Evolutionary conservation across 257 asterid species (phyloP).

Genomic region (Nyctanthes arbortristis): DNA sequence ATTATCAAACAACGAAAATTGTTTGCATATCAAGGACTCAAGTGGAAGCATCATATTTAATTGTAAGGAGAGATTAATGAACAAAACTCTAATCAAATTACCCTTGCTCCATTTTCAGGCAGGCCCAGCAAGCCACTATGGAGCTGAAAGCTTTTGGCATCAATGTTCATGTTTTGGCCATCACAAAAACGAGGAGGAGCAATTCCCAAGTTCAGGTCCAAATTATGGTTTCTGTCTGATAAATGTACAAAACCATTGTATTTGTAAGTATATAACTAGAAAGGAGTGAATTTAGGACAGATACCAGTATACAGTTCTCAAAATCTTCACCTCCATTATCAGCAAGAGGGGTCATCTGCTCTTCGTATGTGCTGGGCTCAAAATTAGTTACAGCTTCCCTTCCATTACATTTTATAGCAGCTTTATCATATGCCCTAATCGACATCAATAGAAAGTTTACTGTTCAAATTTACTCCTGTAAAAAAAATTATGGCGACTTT

Average conservation of each 20-base stretch:
- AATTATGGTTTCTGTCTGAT: conserved; percentile 43
- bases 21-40: neutral
- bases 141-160: conserved; percentile 31
- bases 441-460: conserved; percentile 30
- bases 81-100: conserved; percentile 25
- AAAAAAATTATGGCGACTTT: neutral
- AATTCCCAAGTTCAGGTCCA: conserved; percentile 73
- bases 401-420: conserved; percentile 87
- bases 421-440: conserved; percentile 89
- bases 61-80: neutral
- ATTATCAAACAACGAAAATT: neutral
- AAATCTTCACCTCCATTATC: conserved; percentile 47
- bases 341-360: conserved; percentile 50
- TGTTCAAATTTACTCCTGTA: conserved; percentile 8
- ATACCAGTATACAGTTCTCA: neutral
- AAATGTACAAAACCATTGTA: conserved; percentile 20
- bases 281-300: too few species aligned
- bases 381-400: conserved; percentile 93
- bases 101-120: conserved; percentile 49
- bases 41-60: neutral
- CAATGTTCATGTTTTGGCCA: conserved; percentile 33
- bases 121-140: conserved; percentile 36
- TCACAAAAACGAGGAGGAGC: conserved; percentile 50
- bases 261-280: too few species aligned
- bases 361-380: conserved; percentile 68